Evolutionary conservation across 305 asterid genomes (phyloP), one percentile per base, ranked within the genome.

Genomic region (Ilex paraguariensis): DNA sequence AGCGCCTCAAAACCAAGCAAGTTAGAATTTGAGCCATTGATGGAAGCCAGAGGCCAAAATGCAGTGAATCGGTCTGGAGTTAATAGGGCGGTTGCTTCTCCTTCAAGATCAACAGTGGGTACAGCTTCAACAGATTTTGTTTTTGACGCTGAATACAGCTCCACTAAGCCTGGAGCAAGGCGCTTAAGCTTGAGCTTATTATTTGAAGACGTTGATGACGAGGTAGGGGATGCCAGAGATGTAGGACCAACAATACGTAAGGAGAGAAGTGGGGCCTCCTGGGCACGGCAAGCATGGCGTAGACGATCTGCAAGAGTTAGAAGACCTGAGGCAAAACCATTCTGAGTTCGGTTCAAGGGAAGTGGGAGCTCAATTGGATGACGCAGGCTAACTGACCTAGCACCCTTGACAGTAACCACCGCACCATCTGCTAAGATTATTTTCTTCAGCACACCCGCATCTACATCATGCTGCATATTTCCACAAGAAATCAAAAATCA

Each of bases 91-190:
- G 86, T 86, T 13, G 95, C 69, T 69, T 83, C 96, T 60, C 87
- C 84, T 56, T 75, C 84, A 68, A 86, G 73, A 65, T 81, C 83
- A 63, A 83, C 13, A 66, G 90, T 48, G 32, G 91, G 67, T 39
- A 76, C 17, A 9, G 82, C 76, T 40, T 67, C 78, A 68, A 64
- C 16, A 7, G 68, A 48, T 71, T 75, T 85, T 61, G 64, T 70
- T 70, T 79, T 86, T 15, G 97, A 78, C 17, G 85, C 83, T 33
- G 95, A 85, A 57, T 90, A 88, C 49, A 91, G 72, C 83, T 91
- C 98, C 46, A 91, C 96, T 12, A 91, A 82, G 60, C 98, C 98
- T 17, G 98, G 98, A 15, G 98, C 96, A 10, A 91, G 94, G 61
- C 96, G 86, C 81, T 83, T 91, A 42, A 91, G 90, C 78, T 88